A percentile compares a stretch with the other conserved stretches of the same genome.
Conservation (phyloP, 2,329 filamentous ascomycete species). For the Dendrostoma leiphaemia region DNA sequence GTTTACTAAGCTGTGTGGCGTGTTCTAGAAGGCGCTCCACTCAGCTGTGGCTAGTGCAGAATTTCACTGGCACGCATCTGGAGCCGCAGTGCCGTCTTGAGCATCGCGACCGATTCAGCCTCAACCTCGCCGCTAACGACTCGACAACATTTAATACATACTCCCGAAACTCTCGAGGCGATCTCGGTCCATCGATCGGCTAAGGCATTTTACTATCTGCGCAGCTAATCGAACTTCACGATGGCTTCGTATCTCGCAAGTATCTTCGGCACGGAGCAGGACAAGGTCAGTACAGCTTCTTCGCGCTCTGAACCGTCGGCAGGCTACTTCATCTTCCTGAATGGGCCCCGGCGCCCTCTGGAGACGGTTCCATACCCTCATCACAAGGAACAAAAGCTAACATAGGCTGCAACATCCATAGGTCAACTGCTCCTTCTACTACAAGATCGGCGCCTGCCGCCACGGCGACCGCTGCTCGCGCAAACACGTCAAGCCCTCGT, state of each 20-base stretch:
- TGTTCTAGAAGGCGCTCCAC: not conserved
- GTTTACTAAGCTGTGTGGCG: conserved; percentile 6
- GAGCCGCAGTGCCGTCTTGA: too few species aligned
- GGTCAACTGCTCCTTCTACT: conserved; percentile 99
- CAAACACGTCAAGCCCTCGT: conserved; percentile 98
- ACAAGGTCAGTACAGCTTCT: conserved; percentile 55
- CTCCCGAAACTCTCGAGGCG: too few species aligned
- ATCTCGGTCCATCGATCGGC: too few species aligned
- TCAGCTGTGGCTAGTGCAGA: not conserved
- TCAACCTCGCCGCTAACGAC: not conserved
- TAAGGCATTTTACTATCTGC: not conserved
- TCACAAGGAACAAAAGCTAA: too few species aligned
- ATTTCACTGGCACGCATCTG: not conserved
- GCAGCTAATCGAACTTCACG: conserved; percentile 20
- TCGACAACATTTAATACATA: not conserved
- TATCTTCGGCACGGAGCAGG: conserved; percentile 99
- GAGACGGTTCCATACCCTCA: not conserved
- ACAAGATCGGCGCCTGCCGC: conserved; percentile 98
- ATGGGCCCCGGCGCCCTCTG: too few species aligned
- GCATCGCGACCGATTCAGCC: not conserved
- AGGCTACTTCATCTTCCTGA: too few species aligned
- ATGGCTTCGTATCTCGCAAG: conserved; percentile 99
- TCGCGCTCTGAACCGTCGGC: too few species aligned
- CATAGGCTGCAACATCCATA: too few species aligned
- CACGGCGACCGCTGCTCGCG: conserved; percentile 97